Base-by-base conservation (phyloP, 2,329 filamentous ascomycete genomes). In the Amesomyces nigricolor region DNA sequence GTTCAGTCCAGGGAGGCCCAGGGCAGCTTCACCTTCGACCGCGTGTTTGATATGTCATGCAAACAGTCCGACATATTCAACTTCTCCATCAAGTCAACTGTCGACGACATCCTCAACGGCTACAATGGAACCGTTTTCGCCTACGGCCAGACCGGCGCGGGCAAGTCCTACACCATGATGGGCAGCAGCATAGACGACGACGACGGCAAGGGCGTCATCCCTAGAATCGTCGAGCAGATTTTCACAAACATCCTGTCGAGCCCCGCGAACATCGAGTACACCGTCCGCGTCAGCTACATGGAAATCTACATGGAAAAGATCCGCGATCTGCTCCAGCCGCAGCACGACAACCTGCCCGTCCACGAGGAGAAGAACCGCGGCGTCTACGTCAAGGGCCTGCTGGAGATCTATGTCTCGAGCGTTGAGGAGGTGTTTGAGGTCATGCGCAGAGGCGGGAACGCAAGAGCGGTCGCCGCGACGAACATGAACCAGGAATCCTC, bases 261-360 rank as follows among this genome's bases (percentile, higher is more conserved):
- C 65, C 89, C 92, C 43, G 86, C 86, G 66, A 95, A 89, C 63
- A 96, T 97, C 70, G 94, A 97, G 73, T 97, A 97, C 73, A 97
- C 91, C n/a, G 92, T 99, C 51, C 85, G 91, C 54, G 92, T 97
- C 68, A 96, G 91, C 72, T 97, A 97, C 74, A 96, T 99, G 91
- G 94, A 99, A 74, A 97, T 99, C 62, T 99, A 99, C 78, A 99
- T 97, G 94, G 94, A 99, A 76, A 85, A 88, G 64, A 97, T 99
- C 71, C 85, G 92, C 66, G 94, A 99, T 83, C 75, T 99, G 67
- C 77, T 99, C 61, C 85, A 87, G 22, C 94, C 94, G 10, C 88
- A 91, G 58, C 96, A 97, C 72, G 92, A 96, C 75, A 97, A 97
- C 68, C 77, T 99, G 51, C 91, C 92, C 0, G 86, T 97, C n/a